Evolutionary conservation across 1,139 yeast genomes (phyloP), one percentile per base, ranked within the genome.

Genomic region (Pichia sp.): DNA sequence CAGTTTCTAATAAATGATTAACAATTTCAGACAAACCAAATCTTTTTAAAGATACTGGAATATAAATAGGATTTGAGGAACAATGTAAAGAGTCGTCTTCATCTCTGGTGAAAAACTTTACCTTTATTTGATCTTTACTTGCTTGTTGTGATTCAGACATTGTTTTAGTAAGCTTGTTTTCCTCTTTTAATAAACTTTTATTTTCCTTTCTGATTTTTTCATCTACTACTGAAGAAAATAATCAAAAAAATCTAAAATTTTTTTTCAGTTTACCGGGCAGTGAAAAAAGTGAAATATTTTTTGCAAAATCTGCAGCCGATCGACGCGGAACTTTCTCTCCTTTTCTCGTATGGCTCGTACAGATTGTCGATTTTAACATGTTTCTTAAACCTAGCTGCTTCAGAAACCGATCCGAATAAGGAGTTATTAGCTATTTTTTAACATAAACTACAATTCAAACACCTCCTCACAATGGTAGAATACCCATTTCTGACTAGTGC

Each of bases 1-100:
- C 79, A 23, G 64, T 62, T 9, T 64, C 70, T 35, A 91, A 68
- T 45, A 91, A 71, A 65, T 89, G 96, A 65, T 91, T 93, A 28
- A 91, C 96, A 59, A 91, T 80, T 64, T 91, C 97, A 1, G 96
- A 87, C 37, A 91, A 74, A 40, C 99, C 98, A 60, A 78, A 89
- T 61, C 97, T 74, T 55, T 85, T 88, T 54, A 91, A 72, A 4
- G 82, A 66, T 24, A 83, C 84, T 16, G 98, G 98, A 14, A 88
- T 96, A 57, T 74, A 85, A 43, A 89, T 70, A 9, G 96, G 94
- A 32, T 83, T 76, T 42, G 87, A 95, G n/a, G 84, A 74, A 5
- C 87, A 86, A 40, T 76, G 80, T 39, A 83, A 59, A 18, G 74
- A 60, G 49, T 82, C 80, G 51, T 86, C 94, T 50, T 77, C 80